phyloP scores from a whole-genome alignment of 495 filamentous ascomycete genomes.

The Xylona heveae region DNA sequence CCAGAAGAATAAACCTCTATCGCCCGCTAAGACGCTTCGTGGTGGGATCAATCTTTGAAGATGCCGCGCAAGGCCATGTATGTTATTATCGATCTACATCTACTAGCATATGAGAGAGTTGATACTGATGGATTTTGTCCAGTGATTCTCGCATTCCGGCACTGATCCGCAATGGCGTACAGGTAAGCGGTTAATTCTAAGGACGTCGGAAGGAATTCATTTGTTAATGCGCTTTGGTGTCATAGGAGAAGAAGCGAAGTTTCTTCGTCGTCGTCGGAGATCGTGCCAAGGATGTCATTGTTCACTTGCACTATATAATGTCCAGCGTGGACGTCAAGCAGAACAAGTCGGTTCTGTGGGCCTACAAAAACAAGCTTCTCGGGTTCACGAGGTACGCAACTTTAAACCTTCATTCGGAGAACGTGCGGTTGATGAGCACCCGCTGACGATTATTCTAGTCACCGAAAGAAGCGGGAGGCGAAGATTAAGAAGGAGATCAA shows the following conservation, averaged over 20 bases:
- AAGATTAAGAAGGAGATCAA: constrained; percentile 99
- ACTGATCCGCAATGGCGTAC: constrained; percentile 84
- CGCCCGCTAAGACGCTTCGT: too few species aligned
- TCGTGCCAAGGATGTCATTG: constrained; percentile 88
- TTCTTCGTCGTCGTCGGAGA: constrained; percentile 97
- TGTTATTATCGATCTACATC: constrained; percentile 1
- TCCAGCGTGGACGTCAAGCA: constrained; percentile 75
- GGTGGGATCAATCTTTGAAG: too few species aligned
- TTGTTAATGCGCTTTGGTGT: too few species aligned
- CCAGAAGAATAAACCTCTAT: too few species aligned
- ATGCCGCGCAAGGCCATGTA: constrained; percentile 35
- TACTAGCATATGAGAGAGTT: not conserved
- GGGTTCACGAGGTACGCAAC: constrained; percentile 55
- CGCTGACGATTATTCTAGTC: constrained; percentile 23
- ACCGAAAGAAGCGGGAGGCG: constrained; percentile 91
- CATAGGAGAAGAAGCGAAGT: constrained; percentile 75
- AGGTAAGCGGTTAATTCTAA: constrained; percentile 17
- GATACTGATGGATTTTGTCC: not conserved
- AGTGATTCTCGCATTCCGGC: constrained; percentile 91
- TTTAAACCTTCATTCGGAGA: not conserved
- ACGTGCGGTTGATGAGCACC: not conserved
- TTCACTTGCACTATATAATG: constrained; percentile 87
- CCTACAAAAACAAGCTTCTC: constrained; percentile 96
- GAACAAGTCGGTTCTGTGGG: constrained; percentile 95
- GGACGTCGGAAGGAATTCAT: not conserved